Base-by-base conservation (phyloP, 2,329 filamentous ascomycete species). In the Venturiaceae sp. region DNA sequence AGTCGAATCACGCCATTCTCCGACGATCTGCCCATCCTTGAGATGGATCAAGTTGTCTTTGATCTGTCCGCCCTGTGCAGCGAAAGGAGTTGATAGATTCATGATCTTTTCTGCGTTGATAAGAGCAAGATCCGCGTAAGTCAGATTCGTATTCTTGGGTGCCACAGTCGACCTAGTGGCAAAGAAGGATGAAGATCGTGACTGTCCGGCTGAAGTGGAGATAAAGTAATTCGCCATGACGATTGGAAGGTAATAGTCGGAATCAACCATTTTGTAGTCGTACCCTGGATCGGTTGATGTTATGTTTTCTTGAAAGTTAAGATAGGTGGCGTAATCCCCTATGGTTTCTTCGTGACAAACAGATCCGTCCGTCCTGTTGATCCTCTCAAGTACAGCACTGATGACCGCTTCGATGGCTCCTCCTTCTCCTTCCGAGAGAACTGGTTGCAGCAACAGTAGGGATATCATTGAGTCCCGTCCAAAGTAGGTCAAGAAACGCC, bases 401-500 rank as follows among this genome's bases (percentile, higher is more conserved):
- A 86, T 80, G 1, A 84, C 82, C 3, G 83, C 82, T 66, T 87
- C 84, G 14, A 84, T 73, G 0, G 82, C 77, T 3, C 81, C 77
- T 0, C 72, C 77, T 37, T 80, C 71, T 0, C 81, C 82, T 46
- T 76, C 72, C 55, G 80, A 84, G 1, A 87, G 71, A 0, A 86
- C 74, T 0, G 81, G 77, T 59, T 83, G 77, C 32, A 86, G 71
- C 0, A 87, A 70, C 0, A 86, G 74, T 14, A 80, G 72, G 1
- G 81, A 75, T 39, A 87, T 83, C 75, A 86, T 83, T 61, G 78
- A 83, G 64, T 87, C 83, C 11, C 83, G 77, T 0, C 83, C 83
- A 68, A 87, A 86, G 64, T 86, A 87, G 0, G 83, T 86, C 47
- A 87, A 67, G 63, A 86, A 87, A 1, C 83, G 72, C 84, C 83